Conservation (phyloP, 164 flowering plant species). For the Vitis riparia region DNA sequence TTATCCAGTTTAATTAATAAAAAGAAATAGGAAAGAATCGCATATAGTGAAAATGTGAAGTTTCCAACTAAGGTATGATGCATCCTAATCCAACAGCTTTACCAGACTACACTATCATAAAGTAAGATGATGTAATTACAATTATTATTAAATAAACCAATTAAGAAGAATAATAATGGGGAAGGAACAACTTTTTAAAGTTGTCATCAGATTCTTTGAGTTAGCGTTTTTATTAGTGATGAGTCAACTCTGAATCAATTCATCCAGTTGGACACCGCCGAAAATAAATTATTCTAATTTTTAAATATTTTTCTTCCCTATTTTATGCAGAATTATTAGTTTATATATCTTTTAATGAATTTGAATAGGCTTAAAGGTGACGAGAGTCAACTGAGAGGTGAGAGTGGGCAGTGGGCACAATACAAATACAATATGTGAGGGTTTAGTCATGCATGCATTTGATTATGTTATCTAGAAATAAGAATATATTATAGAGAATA, state of each 20-base stretch:
- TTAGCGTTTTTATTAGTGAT: neutral
- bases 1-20: no score
- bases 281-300: neutral
- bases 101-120: neutral
- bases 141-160: neutral
- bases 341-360: no score
- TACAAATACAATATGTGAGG: no score
- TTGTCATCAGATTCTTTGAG: neutral
- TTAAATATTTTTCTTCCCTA: neutral
- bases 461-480: no score
- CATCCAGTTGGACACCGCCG: constrained; percentile 13
- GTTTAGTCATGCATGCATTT: no score
- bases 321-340: no score
- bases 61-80: constrained; percentile 3
- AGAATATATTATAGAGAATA: no score
- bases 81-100: constrained; percentile 15
- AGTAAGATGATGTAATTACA: neutral
- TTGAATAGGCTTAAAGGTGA: no score
- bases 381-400: no score
- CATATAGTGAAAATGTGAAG: neutral
- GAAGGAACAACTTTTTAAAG: constrained; percentile 4
- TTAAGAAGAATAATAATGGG: neutral
- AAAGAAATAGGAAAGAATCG: no score
- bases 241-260: constrained; percentile 26
- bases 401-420: no score